Conservation (phyloP, 2,329 filamentous ascomycete genomes). For the Colletotrichum tofieldiae region DNA sequence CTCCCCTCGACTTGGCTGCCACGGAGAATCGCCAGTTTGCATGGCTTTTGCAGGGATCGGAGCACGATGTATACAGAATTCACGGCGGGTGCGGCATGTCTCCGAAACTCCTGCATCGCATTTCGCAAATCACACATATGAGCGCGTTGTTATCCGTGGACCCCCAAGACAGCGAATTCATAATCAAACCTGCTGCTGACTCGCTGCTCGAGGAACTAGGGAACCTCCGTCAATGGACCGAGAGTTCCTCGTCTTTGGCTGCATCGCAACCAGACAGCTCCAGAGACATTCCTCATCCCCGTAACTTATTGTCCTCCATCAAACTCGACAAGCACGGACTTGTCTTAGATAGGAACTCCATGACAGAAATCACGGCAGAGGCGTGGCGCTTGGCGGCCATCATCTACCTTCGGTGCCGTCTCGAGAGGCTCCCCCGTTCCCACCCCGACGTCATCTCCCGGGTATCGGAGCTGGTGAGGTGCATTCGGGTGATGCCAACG, state of each 20-base stretch:
- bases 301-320: constrained; percentile 9
- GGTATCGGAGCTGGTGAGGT: constrained; percentile 53
- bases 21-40: constrained; percentile 53
- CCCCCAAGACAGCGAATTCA: constrained; percentile 13
- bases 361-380: constrained; percentile 60
- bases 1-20: constrained; percentile 48
- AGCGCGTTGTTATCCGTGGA: constrained; percentile 50
- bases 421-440: constrained; percentile 56
- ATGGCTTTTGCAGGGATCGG: constrained; percentile 57
- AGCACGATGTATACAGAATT: constrained; percentile 54
- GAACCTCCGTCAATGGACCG: constrained; percentile 36
- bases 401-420: constrained; percentile 58
- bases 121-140: constrained; percentile 57
- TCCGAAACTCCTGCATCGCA: constrained; percentile 55
- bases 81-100: constrained; percentile 61
- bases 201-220: constrained; percentile 49
- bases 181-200: constrained; percentile 42
- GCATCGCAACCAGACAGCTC: background rate
- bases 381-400: constrained; percentile 59
- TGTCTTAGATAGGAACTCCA: constrained; percentile 45
- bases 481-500: constrained; percentile 59
- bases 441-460: constrained; percentile 53
- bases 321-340: constrained; percentile 19
- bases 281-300: constrained; percentile 6
- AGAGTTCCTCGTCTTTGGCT: background rate